Conservation (phyloP, 2,329 filamentous ascomycete species). For the Penicillium italicum region DNA sequence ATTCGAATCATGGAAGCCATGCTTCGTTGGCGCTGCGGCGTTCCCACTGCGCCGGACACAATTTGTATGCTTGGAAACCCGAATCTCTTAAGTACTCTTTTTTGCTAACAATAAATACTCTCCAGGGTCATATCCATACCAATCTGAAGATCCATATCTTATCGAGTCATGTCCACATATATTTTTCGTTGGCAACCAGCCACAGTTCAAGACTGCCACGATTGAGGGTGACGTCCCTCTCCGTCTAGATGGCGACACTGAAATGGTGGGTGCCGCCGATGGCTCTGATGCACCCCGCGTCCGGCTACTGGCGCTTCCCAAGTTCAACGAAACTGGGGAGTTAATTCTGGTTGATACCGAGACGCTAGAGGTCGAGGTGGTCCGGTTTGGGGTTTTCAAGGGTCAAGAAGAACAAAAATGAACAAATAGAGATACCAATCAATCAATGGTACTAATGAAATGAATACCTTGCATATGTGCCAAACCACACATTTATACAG, state of each 20-base stretch:
- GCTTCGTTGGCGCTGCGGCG: constrained; percentile 84
- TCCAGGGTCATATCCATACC: constrained; percentile 90
- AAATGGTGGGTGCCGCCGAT: constrained; percentile 39
- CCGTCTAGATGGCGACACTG: constrained; percentile 33
- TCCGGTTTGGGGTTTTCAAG: constrained; percentile 54
- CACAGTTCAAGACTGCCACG: constrained; percentile 67
- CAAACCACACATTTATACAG: neutral
- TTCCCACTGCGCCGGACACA: constrained; percentile 93
- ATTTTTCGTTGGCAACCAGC: constrained; percentile 85
- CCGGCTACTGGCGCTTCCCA: constrained; percentile 76
- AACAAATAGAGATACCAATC: constrained; percentile 16
- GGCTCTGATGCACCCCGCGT: constrained; percentile 63
- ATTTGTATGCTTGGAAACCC: constrained; percentile 63
- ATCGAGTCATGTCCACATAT: constrained; percentile 81
- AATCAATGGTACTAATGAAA: constrained; percentile 10
- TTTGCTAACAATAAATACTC: constrained; percentile 11
- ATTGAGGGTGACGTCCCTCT: constrained; percentile 53
- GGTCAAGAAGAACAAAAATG: constrained; percentile 36
- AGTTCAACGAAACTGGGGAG: constrained; percentile 73
- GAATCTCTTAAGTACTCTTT: neutral
- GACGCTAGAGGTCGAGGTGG: constrained; percentile 70
- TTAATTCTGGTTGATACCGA: constrained; percentile 81
- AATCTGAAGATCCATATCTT: constrained; percentile 88
- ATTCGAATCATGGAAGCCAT: constrained; percentile 91
- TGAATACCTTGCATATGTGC: neutral